Evolutionary conservation across 2,329 filamentous ascomycete species (phyloP).

Genomic region (Cordyceps farinosa): DNA sequence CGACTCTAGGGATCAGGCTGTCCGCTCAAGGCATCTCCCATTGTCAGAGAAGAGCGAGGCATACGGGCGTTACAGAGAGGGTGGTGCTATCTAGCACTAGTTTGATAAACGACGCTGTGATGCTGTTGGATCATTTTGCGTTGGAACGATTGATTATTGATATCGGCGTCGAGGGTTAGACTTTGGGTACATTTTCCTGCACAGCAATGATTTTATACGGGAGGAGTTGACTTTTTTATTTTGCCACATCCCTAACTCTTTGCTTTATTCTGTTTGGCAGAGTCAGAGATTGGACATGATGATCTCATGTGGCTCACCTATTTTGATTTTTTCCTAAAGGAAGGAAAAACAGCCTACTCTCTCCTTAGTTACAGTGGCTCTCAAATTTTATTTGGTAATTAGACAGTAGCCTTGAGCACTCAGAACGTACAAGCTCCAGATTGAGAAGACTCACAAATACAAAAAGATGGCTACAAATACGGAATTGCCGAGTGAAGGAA

Average conservation of each 20-base stretch:
- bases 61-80: constrained; percentile 32
- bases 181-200: not conserved
- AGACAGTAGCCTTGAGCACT: constrained; percentile 22
- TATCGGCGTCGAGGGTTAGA: not conserved
- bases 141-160: not conserved
- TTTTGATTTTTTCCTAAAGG: not conserved
- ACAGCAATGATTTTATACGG: not conserved
- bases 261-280: not conserved
- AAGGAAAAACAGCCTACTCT: not conserved
- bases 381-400: constrained; percentile 8
- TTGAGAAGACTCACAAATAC: constrained; percentile 19
- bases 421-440: constrained; percentile 23
- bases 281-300: not conserved
- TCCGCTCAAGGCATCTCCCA: constrained; percentile 26
- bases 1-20: constrained; percentile 29
- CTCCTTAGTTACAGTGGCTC: constrained; percentile 7
- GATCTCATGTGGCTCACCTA: not conserved
- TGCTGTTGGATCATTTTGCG: not conserved
- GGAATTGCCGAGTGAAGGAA: not conserved
- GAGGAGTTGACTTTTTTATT: not conserved
- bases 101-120: not conserved
- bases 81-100: not conserved
- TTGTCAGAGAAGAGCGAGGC: constrained; percentile 34
- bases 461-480: constrained; percentile 17
- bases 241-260: not conserved